Percentiles rank a stretch among this genome's conserved stretches.
phyloP scores from a whole-genome alignment of 208 protist genomes.

The Trypanosoma mega region DNA sequence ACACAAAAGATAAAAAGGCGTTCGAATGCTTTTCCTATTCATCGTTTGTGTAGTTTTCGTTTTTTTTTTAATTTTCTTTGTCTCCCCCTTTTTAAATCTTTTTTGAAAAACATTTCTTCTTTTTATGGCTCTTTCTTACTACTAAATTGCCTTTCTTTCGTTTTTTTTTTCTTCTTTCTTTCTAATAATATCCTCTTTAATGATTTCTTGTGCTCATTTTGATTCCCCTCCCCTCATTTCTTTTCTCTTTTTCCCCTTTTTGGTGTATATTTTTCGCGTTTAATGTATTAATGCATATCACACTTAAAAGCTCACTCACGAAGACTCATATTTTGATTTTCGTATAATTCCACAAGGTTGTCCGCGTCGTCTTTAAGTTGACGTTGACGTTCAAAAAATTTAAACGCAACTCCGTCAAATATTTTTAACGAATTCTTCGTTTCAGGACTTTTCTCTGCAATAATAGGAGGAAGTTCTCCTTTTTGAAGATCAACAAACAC shows the following conservation, averaged over 20 bases:
- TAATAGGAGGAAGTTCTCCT: constrained; percentile 73
- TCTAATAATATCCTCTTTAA: neutral
- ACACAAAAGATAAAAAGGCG: no score
- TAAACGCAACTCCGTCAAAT: constrained; percentile 64
- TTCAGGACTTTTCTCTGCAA: constrained; percentile 47
- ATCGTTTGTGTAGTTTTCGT: no score
- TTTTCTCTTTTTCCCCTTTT: neutral
- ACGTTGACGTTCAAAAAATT: constrained; percentile 64
- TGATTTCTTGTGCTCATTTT: constrained; percentile 5
- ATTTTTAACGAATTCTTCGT: constrained; percentile 38
- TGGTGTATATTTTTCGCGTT: neutral
- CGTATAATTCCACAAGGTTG: constrained; percentile 65
- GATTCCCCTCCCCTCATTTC: constrained; percentile 5
- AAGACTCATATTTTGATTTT: constrained; percentile 1
- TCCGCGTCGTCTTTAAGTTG: constrained; percentile 66
- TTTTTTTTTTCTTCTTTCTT: neutral
- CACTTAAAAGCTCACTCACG: no score
- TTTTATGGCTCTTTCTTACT: no score
- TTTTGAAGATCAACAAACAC: constrained; percentile 78
- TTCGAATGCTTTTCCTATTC: no score
- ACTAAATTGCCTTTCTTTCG: no score
- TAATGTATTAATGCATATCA: no score
- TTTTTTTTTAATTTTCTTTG: no score
- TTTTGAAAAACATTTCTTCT: no score
- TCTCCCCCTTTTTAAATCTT: no score